Base-by-base conservation (phyloP, 371 early-diverging fungal species). In the Rozella allomycis region DNA sequence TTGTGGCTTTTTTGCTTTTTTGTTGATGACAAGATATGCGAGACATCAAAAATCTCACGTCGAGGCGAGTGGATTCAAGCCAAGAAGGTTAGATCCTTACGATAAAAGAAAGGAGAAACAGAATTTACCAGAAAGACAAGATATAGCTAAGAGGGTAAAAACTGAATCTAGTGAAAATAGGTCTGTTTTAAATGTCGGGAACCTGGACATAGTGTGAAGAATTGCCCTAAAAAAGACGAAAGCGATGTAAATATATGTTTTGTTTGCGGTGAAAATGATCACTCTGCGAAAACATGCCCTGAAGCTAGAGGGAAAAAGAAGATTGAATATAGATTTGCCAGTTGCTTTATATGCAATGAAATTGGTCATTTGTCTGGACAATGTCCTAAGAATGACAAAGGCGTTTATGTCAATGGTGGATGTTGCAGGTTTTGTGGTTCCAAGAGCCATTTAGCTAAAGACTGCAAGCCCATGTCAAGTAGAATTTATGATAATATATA, bases 361-460 rank as follows among this genome's bases (percentile, higher is more conserved):
- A 54, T 57, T 18, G 91, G 91, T 1, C 91, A 88, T 43, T 49
- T 88, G 32, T 59, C 85, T 16, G 51, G 69, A 17, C 51, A 67
- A 35, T 88, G 88, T 35, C 70, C 74, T 7, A 54, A 78, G 47
- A 88, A 88, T 52, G 74, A 74, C 18, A 60, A 65, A 37, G 90
- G 88, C 1, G 34, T 88, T 39, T 87, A 86, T 45, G 82, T 82
- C 1, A 75, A 85, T 35, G 90, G 90, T 23, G 91, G 91, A 6
- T 49, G 70, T 20, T 90, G 90, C 55, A 62, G 67, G 29, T 78
- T 67, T 50, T 88, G 90, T 41, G 74, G 75, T 14, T 67, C 72
- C 32, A 71, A 74, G 1, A 64, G 72, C 41, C 91, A 88, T 46
- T 55, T 80, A 25, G 78, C 77, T 3, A 70, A 61, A 37, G 81